A percentile compares a stretch with the other conserved stretches of the same genome.
These are phyloP conservation scores for Candida frijolesensis DNA, from an alignment of 1,139 yeast genomes.

Conservation along the genomic window DNA sequence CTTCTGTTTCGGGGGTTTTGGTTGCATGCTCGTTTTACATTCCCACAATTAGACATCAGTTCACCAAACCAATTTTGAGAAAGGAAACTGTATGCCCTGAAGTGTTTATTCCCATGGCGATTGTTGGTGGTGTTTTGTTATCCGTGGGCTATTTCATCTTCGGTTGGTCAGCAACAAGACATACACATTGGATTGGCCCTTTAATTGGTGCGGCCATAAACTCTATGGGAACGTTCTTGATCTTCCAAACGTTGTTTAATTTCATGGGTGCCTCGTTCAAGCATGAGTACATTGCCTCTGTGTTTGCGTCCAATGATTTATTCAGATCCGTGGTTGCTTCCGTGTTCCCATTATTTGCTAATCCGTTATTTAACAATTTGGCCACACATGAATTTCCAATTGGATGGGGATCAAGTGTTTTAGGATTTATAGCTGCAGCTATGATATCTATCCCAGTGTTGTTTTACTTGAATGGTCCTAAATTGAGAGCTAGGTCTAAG, in stretches of 20 bases:
- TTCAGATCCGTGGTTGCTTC: slow-evolving; percentile 32
- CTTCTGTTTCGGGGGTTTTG: slow-evolving; percentile 23
- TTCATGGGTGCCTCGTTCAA: slow-evolving; percentile 65
- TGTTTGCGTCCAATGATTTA: slow-evolving; percentile 33
- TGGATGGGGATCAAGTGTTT: slow-evolving; percentile 67
- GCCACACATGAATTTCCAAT: slow-evolving; percentile 37
- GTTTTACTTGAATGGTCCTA: slow-evolving; percentile 30
- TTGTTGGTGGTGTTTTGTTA: slow-evolving; percentile 30
- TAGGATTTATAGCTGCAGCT: slow-evolving; percentile 56
- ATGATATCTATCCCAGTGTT: slow-evolving; percentile 70
- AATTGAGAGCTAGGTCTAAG: slow-evolving; percentile 48
- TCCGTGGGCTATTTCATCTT: slow-evolving; percentile 35
- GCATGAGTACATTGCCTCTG: slow-evolving; percentile 33
- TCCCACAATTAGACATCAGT: slow-evolving; percentile 19
- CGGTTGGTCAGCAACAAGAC: slow-evolving; percentile 32
- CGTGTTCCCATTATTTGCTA: slow-evolving; percentile 33
- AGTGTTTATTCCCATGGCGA: slow-evolving; percentile 55
- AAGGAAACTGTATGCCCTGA: slow-evolving; percentile 57
- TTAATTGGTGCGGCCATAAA: slow-evolving; percentile 31
- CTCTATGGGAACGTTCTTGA: slow-evolving; percentile 30
- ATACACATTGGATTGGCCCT: slow-evolving; percentile 37
- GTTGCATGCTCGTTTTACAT: slow-evolving; percentile 26
- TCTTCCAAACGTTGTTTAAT: slow-evolving; percentile 39
- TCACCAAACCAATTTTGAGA: slow-evolving; percentile 28
- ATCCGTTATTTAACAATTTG: slow-evolving; percentile 48